Evolutionary conservation across 805 yeast genomes (phyloP), one percentile per base, ranked within the genome.

Genomic region (Candida dendrica): DNA sequence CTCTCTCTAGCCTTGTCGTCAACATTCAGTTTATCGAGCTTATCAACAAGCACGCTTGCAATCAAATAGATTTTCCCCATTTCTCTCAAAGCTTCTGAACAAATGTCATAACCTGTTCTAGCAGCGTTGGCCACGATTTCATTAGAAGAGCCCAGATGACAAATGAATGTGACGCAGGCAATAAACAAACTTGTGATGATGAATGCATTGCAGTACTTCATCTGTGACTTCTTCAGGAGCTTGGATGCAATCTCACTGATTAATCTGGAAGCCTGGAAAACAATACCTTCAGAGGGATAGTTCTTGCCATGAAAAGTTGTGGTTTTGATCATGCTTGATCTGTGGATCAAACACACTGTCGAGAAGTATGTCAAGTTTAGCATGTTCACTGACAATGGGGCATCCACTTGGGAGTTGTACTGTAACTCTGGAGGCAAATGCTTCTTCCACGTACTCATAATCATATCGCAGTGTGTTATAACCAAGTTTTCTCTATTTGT

Each of bases 241-340:
- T 75, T 78, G 38, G 79, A 78, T 24, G 77, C 70, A 42, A 85
- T 79, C 35, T 75, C 68, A 5, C 84, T 73, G 47, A 84, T 78
- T 77, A 82, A 79, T 52, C 85, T 76, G 1, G 93, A 88, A 1
- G 90, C 85, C 59, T 82, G 87, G 67, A 83, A 84, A 3, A 88
- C 84, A 43, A 84, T 81, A 9, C 89, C 86, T 34, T 55, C 61
- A 10, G 59, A 48, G n/a, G 61, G 55, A 38, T 58, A 56, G 34
- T 55, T 56, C 38, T 49, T 52, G 1, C 58, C 57, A 48, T 58
- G 57, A n/a, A 56, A 49, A 38, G 44, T 41, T 3, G 52, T 42
- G 3, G 52, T 69, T 44, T 74, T 64, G 30, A 74, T 62, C 53
- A 82, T 75, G 52, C 82, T 81, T 6, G 87, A 77, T 42, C 89